phyloP scores from a whole-genome alignment of 202 grass and related monocot species.

The Hordeum pubiflorum region DNA sequence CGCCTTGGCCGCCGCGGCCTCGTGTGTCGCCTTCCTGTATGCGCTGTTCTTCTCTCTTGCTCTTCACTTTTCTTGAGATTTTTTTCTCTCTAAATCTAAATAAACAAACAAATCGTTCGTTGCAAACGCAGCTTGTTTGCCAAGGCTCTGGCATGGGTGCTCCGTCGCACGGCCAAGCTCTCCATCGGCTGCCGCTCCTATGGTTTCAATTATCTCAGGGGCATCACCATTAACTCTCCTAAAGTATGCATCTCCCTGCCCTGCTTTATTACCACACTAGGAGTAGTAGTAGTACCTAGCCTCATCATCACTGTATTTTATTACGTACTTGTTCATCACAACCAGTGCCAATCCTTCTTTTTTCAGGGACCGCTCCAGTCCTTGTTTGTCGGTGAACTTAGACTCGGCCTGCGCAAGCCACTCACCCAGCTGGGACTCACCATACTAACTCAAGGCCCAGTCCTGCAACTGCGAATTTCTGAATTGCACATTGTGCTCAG shows the following conservation, averaged over 20 bases:
- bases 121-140: slow-evolving; percentile 32
- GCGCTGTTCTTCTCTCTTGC: neutral
- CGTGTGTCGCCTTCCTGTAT: slow-evolving; percentile 23
- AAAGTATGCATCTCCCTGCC: slow-evolving; percentile 27
- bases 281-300: too few relatives aligned
- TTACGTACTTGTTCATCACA: too few relatives aligned
- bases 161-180: slow-evolving; percentile 33
- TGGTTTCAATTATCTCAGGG: slow-evolving; percentile 41
- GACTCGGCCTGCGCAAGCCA: slow-evolving; percentile 53
- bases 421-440: slow-evolving; percentile 53
- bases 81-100: neutral
- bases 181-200: slow-evolving; percentile 45
- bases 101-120: neutral
- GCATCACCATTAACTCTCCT: slow-evolving; percentile 37
- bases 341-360: too few relatives aligned
- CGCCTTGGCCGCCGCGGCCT: slow-evolving; percentile 6
- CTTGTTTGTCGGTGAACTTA: slow-evolving; percentile 68
- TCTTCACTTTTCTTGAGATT: neutral
- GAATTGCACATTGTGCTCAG: slow-evolving; percentile 70
- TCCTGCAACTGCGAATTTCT: slow-evolving; percentile 67
- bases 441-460: slow-evolving; percentile 47
- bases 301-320: neutral
- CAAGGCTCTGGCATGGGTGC: slow-evolving; percentile 44
- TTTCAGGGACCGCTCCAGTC: slow-evolving; percentile 75
- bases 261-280: too few relatives aligned